Base-by-base conservation (phyloP, 192 early-diverging fungal species). In the Mycoemilia scoparia region DNA sequence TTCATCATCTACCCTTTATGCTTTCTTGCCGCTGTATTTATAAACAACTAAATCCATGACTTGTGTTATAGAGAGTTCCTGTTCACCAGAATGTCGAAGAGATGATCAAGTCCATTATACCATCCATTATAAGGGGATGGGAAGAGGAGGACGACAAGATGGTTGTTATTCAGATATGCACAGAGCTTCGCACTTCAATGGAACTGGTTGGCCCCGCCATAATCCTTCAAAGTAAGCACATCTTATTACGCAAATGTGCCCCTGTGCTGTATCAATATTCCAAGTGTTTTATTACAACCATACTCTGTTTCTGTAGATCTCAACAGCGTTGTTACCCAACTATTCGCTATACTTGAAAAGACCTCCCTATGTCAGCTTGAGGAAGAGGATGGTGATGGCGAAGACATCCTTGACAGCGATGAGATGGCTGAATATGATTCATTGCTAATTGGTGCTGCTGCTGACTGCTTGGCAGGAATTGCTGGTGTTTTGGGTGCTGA, bases 341-440 rank as follows among this genome's bases (percentile, higher is more conserved):
- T 65, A 43, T 42, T 70, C 16, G 52, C 70, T 33, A 66, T 79
- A 7, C 76, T 80, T 36, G 73, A 80, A 36, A 79, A 78, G 65
- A 73, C 66, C 46, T 69, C 77, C 6, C 47, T 68, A 28, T 83
- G 80, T 39, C 80, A 83, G 46, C 49, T 44, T 19, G 29, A 38
- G 14, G 54, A 57, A 34, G 22, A 41, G 7, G 71, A 76, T 34
- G 69, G 65, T 22, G 65, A 73, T 25, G 75, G 60, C 12, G 79
- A 76, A 29, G 70, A 69, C 13, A 67, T 67, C 20, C 42, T 66
- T 46, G 83, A 82, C 31, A 79, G 87, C 16, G 84, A 84, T 32
- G 85, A 89, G 32, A 65, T 81, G 51, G 77, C 79, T 1, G 84
- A 92, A 50, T 71, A 70, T 33, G 87, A 88, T 39, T 74, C 81